A percentile compares a stretch with the other conserved stretches of the same genome.
phyloP scores from a whole-genome alignment of 176 grass and related monocot species.

The Bonia amplexicaulis region DNA sequence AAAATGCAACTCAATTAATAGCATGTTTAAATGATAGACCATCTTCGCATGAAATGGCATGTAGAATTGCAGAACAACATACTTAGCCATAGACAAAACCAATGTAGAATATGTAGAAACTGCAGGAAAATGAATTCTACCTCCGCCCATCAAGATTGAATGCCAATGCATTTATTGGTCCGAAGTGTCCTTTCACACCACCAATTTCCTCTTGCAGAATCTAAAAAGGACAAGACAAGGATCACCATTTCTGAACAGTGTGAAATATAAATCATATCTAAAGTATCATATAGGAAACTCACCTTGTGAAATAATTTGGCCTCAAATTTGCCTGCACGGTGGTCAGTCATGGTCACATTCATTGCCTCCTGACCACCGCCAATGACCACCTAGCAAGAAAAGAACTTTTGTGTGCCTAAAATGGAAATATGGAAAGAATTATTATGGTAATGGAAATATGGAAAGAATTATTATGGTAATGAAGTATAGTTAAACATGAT shows the following conservation, averaged over 20 bases:
- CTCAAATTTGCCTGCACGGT: conserved; percentile 85
- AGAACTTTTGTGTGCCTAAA: not conserved
- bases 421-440: too few relatives aligned
- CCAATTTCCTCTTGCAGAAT: conserved; percentile 96
- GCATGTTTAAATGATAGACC: too few relatives aligned
- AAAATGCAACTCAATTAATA: too few relatives aligned
- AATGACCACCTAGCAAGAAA: conserved; percentile 68
- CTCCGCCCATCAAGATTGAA: conserved; percentile 94
- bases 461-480: too few relatives aligned
- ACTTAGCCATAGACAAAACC: too few relatives aligned
- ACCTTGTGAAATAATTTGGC: conserved; percentile 93
- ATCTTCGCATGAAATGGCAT: too few relatives aligned
- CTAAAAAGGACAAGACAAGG: conserved; percentile 13
- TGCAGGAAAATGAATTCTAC: conserved; percentile 14
- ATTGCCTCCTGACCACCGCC: conserved; percentile 78
- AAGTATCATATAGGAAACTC: not conserved
- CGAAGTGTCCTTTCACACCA: conserved; percentile 95
- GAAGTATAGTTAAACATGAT: too few relatives aligned
- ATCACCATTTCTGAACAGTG: too few relatives aligned
- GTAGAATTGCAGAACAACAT: too few relatives aligned
- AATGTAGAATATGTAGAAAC: too few relatives aligned
- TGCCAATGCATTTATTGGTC: conserved; percentile 82
- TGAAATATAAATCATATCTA: too few relatives aligned
- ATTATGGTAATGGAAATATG: too few relatives aligned
- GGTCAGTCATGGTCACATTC: conserved; percentile 79